Base-by-base conservation (phyloP, 495 filamentous ascomycete species). In the Lophiostoma macrostomum region DNA sequence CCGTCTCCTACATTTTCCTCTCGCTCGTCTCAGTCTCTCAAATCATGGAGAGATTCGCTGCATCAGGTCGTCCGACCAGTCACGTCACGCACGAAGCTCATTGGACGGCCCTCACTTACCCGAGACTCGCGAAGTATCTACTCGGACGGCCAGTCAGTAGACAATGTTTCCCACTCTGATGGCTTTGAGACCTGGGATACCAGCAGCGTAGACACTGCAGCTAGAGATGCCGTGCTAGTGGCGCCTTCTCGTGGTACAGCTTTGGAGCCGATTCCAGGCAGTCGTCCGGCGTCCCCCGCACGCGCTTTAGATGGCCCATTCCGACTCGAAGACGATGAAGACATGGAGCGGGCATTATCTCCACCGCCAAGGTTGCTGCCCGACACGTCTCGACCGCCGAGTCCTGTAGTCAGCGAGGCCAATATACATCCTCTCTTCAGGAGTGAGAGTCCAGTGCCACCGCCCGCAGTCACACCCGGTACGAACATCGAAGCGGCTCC, bases 341-440 rank as follows among this genome's bases (percentile, higher is more conserved):
- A 36, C 12, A 16, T 16, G 11, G 29, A 40, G 11, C 51, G 46
- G 30, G 19, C 30, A 12, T 38, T 53, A n/a, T 18, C 39, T 0
- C 39, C 28, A 22, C 56, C 65, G 18, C 51, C 45, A 10, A 59
- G 50, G 19, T 37, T 60, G 14, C 13, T 34, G 10, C 35, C 29
- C 3, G 35, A 53, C 16, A 42, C 37, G 18, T 58, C 53, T 10
- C 60, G 54, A 24, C 54, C 45, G 22, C 49, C 47, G 37, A 69
- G 67, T 45, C 67, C 69, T 25, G 68, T 66, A 0, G 62, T 73
- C 28, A 77, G 76, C 63, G 85, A 93, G 65, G 76, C 82, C 12
- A 80, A 91, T 62, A 93, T 95, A 50, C 89, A 95, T 63, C 89
- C 89, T 0, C 77, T 95, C 10, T 93, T 95, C 70, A 80, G 89